These are phyloP conservation scores for Pseudoscleropodium purum DNA, from an alignment of 225 moss, liverwort and hornwort species.

Conservation along the genomic window DNA sequence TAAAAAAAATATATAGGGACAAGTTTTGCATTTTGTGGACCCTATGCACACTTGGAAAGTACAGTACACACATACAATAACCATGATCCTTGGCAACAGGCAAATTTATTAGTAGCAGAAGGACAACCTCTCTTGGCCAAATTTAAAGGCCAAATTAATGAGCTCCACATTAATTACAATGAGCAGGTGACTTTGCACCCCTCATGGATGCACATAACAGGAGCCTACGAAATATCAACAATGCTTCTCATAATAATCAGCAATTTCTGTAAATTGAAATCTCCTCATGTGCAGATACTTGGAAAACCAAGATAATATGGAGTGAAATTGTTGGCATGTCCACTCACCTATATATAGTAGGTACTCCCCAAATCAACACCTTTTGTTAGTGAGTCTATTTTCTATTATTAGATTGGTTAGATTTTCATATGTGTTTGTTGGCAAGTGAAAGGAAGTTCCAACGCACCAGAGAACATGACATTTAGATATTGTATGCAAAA, in stretches of 20 bases:
- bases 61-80: no score
- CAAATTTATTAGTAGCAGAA: neutral
- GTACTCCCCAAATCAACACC: no score
- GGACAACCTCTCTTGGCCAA: neutral
- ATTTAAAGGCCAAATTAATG: neutral
- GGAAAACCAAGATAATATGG: neutral
- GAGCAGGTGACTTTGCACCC: neutral
- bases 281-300: neutral
- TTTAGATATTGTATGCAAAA: no score
- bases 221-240: neutral
- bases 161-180: neutral
- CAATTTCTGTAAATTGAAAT: neutral
- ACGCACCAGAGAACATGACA: no score
- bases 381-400: no score
- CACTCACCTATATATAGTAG: constrained; percentile 16
- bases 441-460: no score
- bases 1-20: no score
- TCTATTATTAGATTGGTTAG: no score
- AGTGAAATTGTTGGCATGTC: neutral
- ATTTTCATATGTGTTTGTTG: no score
- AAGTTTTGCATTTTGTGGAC: no score
- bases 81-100: neutral
- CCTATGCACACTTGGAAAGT: no score
- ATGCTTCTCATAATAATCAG: neutral
- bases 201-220: neutral